Evolutionary conservation across 2,329 filamentous ascomycete species (phyloP).

Genomic region (Colletotrichum kahawae): DNA sequence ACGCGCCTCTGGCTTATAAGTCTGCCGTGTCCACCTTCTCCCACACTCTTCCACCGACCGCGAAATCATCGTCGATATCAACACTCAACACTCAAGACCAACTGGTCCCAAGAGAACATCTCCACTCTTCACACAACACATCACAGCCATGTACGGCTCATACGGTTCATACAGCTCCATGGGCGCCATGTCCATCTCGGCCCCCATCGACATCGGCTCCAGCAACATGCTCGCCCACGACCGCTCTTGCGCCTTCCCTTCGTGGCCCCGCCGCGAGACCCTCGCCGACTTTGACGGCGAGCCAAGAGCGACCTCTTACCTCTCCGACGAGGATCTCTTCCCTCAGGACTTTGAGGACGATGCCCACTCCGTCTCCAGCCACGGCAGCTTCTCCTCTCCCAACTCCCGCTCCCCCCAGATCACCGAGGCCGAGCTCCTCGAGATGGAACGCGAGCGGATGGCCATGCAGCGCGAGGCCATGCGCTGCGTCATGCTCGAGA

Average conservation of each 20-base stretch:
- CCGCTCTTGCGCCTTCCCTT: constrained; percentile 60
- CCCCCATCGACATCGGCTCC: constrained; percentile 51
- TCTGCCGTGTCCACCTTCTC: constrained; percentile 19
- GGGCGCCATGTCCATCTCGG: constrained; percentile 39
- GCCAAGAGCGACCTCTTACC: constrained; percentile 56
- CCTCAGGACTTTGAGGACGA: constrained; percentile 58
- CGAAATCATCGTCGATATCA: constrained; percentile 15
- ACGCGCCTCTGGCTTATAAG: constrained; percentile 21
- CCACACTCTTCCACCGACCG: background rate
- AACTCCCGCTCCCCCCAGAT: constrained; percentile 41
- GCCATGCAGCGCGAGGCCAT: constrained; percentile 58
- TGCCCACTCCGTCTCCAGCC: constrained; percentile 48
- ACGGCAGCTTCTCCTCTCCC: constrained; percentile 49
- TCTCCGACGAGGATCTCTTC: constrained; percentile 70
- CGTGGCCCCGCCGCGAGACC: constrained; percentile 61
- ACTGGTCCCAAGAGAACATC: constrained; percentile 21
- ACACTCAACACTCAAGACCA: constrained; percentile 9
- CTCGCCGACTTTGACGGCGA: constrained; percentile 48
- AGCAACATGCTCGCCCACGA: constrained; percentile 46
- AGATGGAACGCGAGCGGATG: constrained; percentile 55
- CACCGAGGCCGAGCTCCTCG: constrained; percentile 53
- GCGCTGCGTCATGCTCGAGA: constrained; percentile 55
- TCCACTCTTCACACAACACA: constrained; percentile 27
- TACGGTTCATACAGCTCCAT: constrained; percentile 57
- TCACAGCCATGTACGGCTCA: constrained; percentile 52